Percentiles rank a stretch among this genome's conserved stretches.
Conservation (phyloP, 306 rosid species). For the Pterocarpus macrocarpus region DNA sequence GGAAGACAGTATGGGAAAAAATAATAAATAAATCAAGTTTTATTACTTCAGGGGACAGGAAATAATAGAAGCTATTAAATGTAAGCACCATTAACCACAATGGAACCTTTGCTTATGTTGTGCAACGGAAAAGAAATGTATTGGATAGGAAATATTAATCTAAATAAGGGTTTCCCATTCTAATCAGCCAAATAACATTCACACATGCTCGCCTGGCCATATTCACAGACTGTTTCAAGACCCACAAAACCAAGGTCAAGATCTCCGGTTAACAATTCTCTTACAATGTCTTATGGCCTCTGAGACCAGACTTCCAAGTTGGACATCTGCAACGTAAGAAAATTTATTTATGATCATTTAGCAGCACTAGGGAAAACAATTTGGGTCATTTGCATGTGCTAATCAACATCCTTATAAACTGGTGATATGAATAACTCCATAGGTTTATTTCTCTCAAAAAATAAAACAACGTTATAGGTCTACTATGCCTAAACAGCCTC, state of each 20-base stretch:
- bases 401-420: neutral
- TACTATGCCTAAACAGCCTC: neutral
- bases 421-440: neutral
- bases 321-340: conserved; percentile 65
- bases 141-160: neutral
- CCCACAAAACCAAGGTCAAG: conserved; percentile 96
- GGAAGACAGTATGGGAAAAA: neutral
- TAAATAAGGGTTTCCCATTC: neutral
- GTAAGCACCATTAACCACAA: conserved; percentile 16
- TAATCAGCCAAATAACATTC: neutral
- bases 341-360: neutral
- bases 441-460: neutral
- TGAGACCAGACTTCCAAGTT: conserved; percentile 92
- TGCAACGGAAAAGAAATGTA: neutral
- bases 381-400: neutral
- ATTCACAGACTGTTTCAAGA: conserved; percentile 76
- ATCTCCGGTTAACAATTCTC: conserved; percentile 86
- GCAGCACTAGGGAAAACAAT: neutral
- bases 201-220: conserved; percentile 69
- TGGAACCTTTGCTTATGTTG: neutral
- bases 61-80: neutral
- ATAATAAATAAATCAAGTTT: neutral
- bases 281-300: conserved; percentile 86
- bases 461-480: neutral
- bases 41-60: neutral